Conservation (phyloP, 805 yeast species). For the Candida corydali region DNA sequence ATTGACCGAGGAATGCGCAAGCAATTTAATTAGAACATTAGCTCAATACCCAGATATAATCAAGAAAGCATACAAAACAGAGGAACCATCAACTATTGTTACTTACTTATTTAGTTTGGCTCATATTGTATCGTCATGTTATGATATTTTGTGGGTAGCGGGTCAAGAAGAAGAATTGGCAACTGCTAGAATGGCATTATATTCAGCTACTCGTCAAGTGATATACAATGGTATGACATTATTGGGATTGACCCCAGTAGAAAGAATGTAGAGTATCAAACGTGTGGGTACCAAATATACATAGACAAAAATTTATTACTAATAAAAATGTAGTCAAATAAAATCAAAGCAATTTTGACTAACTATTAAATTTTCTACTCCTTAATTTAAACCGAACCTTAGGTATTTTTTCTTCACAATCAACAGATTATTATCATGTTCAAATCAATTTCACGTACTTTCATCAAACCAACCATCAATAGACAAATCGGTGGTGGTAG, state of each 20-base stretch:
- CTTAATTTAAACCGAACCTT: neutral
- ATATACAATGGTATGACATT: conserved; percentile 84
- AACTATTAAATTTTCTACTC: neutral
- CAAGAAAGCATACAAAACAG: conserved; percentile 74
- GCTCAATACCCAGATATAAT: conserved; percentile 90
- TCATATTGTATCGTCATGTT: conserved; percentile 93
- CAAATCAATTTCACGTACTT: conserved; percentile 9
- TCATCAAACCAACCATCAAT: conserved; percentile 5
- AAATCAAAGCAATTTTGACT: conserved; percentile 2
- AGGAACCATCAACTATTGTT: conserved; percentile 91
- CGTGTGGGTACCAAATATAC: conserved; percentile 1
- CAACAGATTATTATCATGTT: conserved; percentile 1
- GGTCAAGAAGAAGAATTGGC: conserved; percentile 90
- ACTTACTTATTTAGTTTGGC: conserved; percentile 89
- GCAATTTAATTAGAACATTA: conserved; percentile 66
- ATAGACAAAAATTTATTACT: too few relatives aligned
- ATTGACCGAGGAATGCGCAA: conserved; percentile 69
- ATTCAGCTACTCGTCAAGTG: conserved; percentile 85
- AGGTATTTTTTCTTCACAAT: neutral
- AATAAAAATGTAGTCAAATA: conserved; percentile 1
- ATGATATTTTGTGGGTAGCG: conserved; percentile 93
- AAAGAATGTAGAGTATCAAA: conserved; percentile 68
- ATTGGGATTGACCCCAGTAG: conserved; percentile 95
- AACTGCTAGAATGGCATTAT: conserved; percentile 86
- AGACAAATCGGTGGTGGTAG: conserved; percentile 1